Conservation (phyloP, 2,329 filamentous ascomycete species). For the Apiospora kogelbergensis region DNA sequence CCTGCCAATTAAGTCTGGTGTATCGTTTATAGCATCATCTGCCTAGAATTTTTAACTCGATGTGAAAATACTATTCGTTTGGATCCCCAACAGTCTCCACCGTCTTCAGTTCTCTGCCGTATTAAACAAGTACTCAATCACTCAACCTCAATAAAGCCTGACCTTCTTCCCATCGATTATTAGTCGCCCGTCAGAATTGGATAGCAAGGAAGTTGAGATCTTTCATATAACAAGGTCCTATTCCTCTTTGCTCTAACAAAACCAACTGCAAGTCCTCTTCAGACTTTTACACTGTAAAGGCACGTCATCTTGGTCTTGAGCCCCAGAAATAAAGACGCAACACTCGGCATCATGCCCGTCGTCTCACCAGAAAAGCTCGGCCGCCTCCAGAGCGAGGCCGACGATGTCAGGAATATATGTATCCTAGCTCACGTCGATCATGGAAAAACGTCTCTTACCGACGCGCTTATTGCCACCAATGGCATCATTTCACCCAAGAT, state of each 20-base stretch:
- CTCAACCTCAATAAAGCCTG: neutral
- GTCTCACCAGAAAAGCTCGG: constrained; percentile 89
- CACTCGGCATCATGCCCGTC: constrained; percentile 71
- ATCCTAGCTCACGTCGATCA: constrained; percentile 97
- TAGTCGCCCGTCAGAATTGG: neutral
- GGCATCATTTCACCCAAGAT: constrained; percentile 98
- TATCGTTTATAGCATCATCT: neutral
- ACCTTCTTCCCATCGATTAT: neutral
- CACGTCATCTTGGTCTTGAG: neutral
- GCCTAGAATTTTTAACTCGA: neutral
- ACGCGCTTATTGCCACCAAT: constrained; percentile 95
- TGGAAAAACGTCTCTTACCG: constrained; percentile 95
- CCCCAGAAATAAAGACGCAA: neutral
- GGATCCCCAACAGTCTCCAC: neutral
- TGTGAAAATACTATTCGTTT: neutral
- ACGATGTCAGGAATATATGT: constrained; percentile 94
- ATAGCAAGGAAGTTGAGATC: neutral
- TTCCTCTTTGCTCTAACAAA: constrained; percentile 16
- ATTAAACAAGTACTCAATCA: neutral
- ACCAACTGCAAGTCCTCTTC: neutral
- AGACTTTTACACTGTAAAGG: neutral
- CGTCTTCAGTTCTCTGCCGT: neutral
- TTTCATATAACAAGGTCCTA: neutral
- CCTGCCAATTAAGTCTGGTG: neutral
- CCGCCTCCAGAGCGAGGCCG: constrained; percentile 80